phyloP scores from a whole-genome alignment of 2,329 filamentous ascomycete species.

The Penicillium sp. region DNA sequence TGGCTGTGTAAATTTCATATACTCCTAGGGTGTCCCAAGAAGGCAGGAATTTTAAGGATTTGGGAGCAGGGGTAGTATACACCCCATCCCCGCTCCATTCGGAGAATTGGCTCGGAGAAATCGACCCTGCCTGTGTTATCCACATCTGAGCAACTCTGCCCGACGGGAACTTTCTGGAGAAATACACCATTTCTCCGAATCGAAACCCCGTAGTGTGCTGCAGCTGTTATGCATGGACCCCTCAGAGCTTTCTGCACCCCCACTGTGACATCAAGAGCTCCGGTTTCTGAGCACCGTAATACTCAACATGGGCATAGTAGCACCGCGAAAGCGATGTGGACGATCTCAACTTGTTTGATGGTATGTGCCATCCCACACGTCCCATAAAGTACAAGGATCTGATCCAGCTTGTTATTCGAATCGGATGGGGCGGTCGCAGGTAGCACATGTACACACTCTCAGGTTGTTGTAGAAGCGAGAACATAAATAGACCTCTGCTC shows the following conservation, averaged over 20 bases:
- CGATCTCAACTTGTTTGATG: neutral
- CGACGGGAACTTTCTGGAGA: neutral
- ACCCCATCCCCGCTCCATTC: neutral
- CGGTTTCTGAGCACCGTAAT: neutral
- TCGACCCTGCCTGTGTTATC: neutral
- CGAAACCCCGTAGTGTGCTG: neutral
- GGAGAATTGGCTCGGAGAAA: constrained; percentile 16
- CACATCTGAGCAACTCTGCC: neutral
- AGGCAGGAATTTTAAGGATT: too few species aligned
- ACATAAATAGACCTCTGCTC: neutral
- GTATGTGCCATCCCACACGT: neutral
- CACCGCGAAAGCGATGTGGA: too few species aligned
- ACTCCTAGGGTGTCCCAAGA: too few species aligned
- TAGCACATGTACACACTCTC: neutral
- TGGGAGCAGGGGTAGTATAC: too few species aligned
- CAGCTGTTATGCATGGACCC: neutral
- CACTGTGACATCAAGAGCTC: neutral
- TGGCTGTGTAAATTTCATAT: too few species aligned
- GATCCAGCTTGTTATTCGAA: too few species aligned
- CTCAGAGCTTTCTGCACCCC: neutral
- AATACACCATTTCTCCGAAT: constrained; percentile 11
- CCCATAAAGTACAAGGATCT: too few species aligned
- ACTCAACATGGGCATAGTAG: too few species aligned
- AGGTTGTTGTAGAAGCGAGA: neutral
- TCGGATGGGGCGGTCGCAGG: neutral